Evolutionary conservation across 2,329 filamentous ascomycete species (phyloP).

Genomic region (Cladosporium sphaerospermum): DNA sequence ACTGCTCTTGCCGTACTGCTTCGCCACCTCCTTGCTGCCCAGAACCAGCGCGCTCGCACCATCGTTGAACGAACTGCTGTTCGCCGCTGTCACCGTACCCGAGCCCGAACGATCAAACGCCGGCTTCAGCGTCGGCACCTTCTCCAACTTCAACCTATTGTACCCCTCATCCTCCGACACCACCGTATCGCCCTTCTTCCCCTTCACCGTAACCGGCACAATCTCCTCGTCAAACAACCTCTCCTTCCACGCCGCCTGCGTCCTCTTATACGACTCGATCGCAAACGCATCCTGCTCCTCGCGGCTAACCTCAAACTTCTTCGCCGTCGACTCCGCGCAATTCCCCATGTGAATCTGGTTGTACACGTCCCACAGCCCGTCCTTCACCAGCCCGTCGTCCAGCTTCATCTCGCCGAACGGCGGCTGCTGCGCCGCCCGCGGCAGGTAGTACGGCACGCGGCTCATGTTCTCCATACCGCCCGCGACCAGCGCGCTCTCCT

Average conservation of each 20-base stretch:
- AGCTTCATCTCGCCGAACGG: slow-evolving; percentile 81
- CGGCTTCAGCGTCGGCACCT: slow-evolving; percentile 78
- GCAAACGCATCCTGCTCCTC: slow-evolving; percentile 89
- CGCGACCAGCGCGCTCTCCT: slow-evolving; percentile 81
- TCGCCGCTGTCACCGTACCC: slow-evolving; percentile 89
- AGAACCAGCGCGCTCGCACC: slow-evolving; percentile 86
- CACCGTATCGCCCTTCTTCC: slow-evolving; percentile 74
- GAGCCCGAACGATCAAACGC: slow-evolving; percentile 82
- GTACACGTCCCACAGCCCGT: slow-evolving; percentile 93
- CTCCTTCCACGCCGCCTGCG: slow-evolving; percentile 81
- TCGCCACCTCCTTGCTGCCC: slow-evolving; percentile 71
- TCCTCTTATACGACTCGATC: slow-evolving; percentile 80
- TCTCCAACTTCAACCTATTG: slow-evolving; percentile 78
- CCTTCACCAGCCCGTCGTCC: slow-evolving; percentile 88
- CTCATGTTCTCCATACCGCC: slow-evolving; percentile 99
- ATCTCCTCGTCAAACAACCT: slow-evolving; percentile 86
- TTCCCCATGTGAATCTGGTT: slow-evolving; percentile 97
- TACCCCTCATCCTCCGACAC: slow-evolving; percentile 84
- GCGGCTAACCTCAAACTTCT: slow-evolving; percentile 72
- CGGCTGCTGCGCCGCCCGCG: slow-evolving; percentile 72
- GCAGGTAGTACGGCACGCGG: slow-evolving; percentile 82
- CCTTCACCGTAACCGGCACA: slow-evolving; percentile 75
- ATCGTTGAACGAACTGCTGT: slow-evolving; percentile 90
- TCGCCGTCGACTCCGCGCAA: slow-evolving; percentile 90
- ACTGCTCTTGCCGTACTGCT: slow-evolving; percentile 69